A percentile compares a stretch with the other conserved stretches of the same genome.
Conservation (phyloP, 257 asterid species). For the Linderniella brevidens region DNA sequence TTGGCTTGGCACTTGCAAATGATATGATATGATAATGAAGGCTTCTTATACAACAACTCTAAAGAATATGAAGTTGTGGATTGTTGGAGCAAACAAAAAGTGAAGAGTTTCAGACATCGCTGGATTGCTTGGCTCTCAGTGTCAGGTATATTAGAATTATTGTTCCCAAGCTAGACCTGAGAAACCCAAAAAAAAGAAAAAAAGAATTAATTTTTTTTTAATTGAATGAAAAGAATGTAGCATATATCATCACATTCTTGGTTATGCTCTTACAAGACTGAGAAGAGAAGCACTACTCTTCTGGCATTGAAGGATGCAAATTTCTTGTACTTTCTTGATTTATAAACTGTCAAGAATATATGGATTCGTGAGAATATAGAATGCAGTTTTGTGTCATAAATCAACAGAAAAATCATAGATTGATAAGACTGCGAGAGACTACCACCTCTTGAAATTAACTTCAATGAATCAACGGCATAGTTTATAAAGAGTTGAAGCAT, state of each 20-base stretch:
- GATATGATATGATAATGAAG: too few relatives aligned
- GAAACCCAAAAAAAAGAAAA: neutral
- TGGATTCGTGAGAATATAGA: constrained; percentile 25
- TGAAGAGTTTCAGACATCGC: constrained; percentile 16
- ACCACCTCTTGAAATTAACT: constrained; percentile 63
- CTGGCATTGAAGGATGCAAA: constrained; percentile 81
- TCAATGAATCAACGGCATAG: constrained; percentile 53
- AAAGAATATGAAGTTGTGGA: too few relatives aligned
- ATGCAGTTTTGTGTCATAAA: constrained; percentile 6
- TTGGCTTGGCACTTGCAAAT: too few relatives aligned
- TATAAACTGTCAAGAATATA: constrained; percentile 35
- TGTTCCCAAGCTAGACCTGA: constrained; percentile 87
- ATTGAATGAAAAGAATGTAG: neutral
- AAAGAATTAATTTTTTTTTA: constrained; percentile 4
- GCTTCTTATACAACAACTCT: too few relatives aligned
- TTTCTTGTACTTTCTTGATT: constrained; percentile 78
- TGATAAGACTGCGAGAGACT: neutral
- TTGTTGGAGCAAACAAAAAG: neutral
- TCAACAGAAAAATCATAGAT: neutral
- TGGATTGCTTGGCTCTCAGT: constrained; percentile 51
- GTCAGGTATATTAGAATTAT: constrained; percentile 80
- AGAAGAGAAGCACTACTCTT: constrained; percentile 77
- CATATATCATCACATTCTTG: neutral
- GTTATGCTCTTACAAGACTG: constrained; percentile 64
- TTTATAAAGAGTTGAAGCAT: constrained; percentile 72